A percentile compares a stretch with the other conserved stretches of the same genome.
phyloP scores from a whole-genome alignment of 108 stramenopile genomes.

The Stephanodiscus minutulus region DNA sequence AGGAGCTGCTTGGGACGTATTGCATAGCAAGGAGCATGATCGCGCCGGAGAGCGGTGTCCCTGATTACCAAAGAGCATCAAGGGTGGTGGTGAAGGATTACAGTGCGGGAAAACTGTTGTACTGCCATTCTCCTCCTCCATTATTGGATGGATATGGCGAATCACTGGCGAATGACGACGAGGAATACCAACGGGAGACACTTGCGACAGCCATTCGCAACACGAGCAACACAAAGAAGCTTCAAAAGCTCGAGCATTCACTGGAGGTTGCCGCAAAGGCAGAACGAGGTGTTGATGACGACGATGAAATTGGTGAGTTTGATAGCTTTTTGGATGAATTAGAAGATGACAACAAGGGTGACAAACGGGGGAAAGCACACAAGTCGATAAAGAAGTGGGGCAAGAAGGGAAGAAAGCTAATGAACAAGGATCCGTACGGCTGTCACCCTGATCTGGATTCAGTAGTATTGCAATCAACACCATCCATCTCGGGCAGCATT shows the following conservation, averaged over 20 bases:
- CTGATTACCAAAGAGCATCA: constrained; percentile 92
- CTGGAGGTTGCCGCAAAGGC: constrained; percentile 20
- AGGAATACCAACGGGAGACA: constrained; percentile 68
- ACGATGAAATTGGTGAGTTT: constrained; percentile 31
- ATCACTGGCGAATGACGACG: constrained; percentile 15
- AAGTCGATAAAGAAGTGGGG: constrained; percentile 81
- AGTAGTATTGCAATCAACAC: constrained; percentile 23
- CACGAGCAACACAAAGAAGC: constrained; percentile 60
- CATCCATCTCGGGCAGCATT: constrained; percentile 20
- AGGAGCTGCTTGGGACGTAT: constrained; percentile 86
- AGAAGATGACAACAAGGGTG: constrained; percentile 43
- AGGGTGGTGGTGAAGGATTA: constrained; percentile 95
- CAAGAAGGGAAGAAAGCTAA: constrained; percentile 83
- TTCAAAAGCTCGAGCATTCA: constrained; percentile 46
- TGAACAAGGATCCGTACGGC: constrained; percentile 92
- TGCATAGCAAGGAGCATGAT: constrained; percentile 92
- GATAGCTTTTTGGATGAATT: constrained; percentile 44
- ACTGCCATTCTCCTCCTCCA: constrained; percentile 95
- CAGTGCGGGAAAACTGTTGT: constrained; percentile 91
- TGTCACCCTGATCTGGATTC: constrained; percentile 77
- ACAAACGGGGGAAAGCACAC: constrained; percentile 56
- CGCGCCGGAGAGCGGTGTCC: constrained; percentile 89
- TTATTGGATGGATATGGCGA: constrained; percentile 28
- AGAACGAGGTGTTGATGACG: constrained; percentile 9
- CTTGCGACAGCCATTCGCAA: constrained; percentile 63